These are phyloP conservation scores for Calonectria fujianensis DNA, from an alignment of 2,329 filamentous ascomycete genomes.

Conservation along the genomic window DNA sequence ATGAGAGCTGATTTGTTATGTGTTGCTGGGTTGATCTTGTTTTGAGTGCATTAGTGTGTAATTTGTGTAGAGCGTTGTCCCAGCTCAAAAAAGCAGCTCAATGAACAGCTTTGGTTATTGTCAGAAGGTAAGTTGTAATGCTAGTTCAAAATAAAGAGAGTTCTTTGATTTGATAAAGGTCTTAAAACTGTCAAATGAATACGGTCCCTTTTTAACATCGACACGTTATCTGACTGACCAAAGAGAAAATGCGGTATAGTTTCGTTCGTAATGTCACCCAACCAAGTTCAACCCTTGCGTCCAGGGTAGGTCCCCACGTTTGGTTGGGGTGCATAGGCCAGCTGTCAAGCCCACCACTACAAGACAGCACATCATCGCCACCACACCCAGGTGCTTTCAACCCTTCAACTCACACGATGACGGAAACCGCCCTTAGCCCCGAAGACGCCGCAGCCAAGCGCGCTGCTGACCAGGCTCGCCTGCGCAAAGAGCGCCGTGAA, in stretches of 20 bases:
- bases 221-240: not conserved
- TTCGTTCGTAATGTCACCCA: conserved; percentile 2
- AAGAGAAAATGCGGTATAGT: not conserved
- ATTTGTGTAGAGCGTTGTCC: not conserved
- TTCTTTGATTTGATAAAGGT: not conserved
- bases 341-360: conserved; percentile 36
- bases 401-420: conserved; percentile 58
- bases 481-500: conserved; percentile 86
- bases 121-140: not conserved
- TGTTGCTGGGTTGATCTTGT: not conserved
- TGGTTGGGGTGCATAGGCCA: conserved; percentile 27
- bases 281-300: conserved; percentile 1
- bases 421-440: conserved; percentile 60
- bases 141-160: not conserved
- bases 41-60: not conserved
- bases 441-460: conserved; percentile 70
- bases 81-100: not conserved
- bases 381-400: conserved; percentile 21
- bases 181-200: not conserved
- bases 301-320: conserved; percentile 27
- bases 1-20: conserved; percentile 38
- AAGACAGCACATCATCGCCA: conserved; percentile 38
- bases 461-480: conserved; percentile 79
- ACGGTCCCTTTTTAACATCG: not conserved
- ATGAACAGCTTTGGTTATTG: too few relatives aligned